Conservation (phyloP, 257 asterid species). For the Fraxinus cuspidata region DNA sequence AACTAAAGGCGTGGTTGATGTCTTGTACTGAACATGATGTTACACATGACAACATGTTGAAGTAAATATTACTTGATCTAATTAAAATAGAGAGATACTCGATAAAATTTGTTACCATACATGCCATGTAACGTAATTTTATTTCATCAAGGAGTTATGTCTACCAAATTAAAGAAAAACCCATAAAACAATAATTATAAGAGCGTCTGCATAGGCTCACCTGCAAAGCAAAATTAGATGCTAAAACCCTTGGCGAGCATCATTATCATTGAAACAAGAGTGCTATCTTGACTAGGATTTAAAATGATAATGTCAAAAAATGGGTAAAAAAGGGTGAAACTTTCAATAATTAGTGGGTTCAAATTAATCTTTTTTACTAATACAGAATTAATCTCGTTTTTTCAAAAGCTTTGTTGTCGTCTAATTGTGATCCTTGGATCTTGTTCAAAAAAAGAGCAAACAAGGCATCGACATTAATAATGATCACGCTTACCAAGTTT, state of each 20-base stretch:
- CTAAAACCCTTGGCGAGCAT: conserved; percentile 14
- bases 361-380: conserved; percentile 14
- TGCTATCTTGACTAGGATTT: conserved; percentile 23
- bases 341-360: conserved; percentile 2
- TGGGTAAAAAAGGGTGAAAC: conserved; percentile 4
- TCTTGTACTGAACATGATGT: too few species aligned
- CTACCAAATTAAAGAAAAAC: neutral
- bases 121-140: too few species aligned
- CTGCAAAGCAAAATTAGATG: conserved; percentile 24
- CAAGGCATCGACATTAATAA: neutral
- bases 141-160: neutral
- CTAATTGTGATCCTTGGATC: conserved; percentile 4
- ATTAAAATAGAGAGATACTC: too few species aligned
- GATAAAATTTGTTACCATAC: too few species aligned
- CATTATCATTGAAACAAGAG: conserved; percentile 24
- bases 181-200: neutral
- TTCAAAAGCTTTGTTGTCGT: neutral
- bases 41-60: too few species aligned
- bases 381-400: conserved; percentile 20
- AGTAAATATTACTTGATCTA: too few species aligned
- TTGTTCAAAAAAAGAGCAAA: neutral
- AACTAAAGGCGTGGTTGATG: too few species aligned
- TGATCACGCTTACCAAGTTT: neutral
- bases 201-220: conserved; percentile 23
- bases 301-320: conserved; percentile 21